Base-by-base conservation (phyloP, 23 red algal species). In the Cyanidioschyzon merolae region DNA sequence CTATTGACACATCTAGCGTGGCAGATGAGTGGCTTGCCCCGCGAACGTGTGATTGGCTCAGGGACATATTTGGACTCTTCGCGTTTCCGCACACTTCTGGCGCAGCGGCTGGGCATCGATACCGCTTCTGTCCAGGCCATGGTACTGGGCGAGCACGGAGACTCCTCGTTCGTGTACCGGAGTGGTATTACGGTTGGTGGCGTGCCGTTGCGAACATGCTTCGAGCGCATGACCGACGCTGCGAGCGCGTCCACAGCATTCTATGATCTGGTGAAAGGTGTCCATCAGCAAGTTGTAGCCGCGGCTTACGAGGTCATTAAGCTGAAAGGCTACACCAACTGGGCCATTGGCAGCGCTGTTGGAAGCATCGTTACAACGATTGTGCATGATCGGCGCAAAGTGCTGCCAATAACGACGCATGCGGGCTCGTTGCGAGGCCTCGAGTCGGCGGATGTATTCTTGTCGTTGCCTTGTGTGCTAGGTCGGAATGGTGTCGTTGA, bases 11-110 rank as follows among this genome's bases (percentile, higher is more conserved):
- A 78, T 38, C 74, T 88, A 2, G 58, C 85, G 1, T 77, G 77
- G 0, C 77, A 77, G 2, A 41, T 88, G 45, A 80, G 77, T 26
- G 85, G 85, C 38, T 74, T 75, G 29, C 63, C 68, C 38, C 57
- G 40, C n/a, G 67, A 57, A 32, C 77, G 85, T 40, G 78, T 88
- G 37, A 59, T 88, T 32, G 85, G 85, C 0, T 88, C 85, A 3
- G 85, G 79, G 21, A 88, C 85, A 36, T 82, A 88, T 39, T 37
- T 88, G 0, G 85, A 88, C 68, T 88, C 79, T 38, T 79, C 85
- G 2, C 77, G 85, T 0, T 74, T 88, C 27, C 41, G 40, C 2
- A 38, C 32, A 24, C 58, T 68, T 29, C 30, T 88, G 1, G 77
- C 85, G 58, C 76, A 57, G 0, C 38, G 57, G 39, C 77, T 80